A percentile compares a stretch with the other conserved stretches of the same genome.
Conservation (phyloP, 306 rosid genomes). For the Trifolium subterraneum region DNA sequence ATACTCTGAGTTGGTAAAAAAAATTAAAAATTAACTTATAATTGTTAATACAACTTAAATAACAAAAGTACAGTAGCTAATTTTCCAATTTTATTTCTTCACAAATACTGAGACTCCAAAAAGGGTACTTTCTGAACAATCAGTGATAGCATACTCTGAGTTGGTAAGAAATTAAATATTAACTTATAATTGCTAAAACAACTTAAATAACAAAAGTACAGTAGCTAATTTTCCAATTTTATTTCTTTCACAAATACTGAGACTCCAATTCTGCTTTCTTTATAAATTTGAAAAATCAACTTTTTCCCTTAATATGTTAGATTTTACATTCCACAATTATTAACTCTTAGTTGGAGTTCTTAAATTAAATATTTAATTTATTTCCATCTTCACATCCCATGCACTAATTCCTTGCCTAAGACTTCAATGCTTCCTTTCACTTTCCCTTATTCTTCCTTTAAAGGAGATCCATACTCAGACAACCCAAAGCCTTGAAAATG, state of each 20-base stretch:
- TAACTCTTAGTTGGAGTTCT: constrained; percentile 11
- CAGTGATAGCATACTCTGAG: constrained; percentile 6
- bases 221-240: constrained; percentile 23
- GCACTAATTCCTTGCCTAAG: constrained; percentile 9
- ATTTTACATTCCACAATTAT: constrained; percentile 19
- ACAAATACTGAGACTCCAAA: not conserved
- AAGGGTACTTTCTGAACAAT: constrained; percentile 34
- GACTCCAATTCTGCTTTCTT: constrained; percentile 2
- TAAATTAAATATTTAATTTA: constrained; percentile 20
- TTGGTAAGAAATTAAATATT: constrained; percentile 27
- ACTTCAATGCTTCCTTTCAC: constrained; percentile 2
- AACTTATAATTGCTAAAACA: constrained; percentile 11
- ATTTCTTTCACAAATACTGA: not conserved
- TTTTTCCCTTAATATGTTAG: not conserved
- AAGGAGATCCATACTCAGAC: constrained; percentile 24
- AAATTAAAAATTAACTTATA: constrained; percentile 11
- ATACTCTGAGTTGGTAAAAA: constrained; percentile 12
- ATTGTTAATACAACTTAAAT: constrained; percentile 23
- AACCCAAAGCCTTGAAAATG: constrained; percentile 29
- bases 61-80: constrained; percentile 12
- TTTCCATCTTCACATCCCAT: constrained; percentile 28
- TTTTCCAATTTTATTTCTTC: constrained; percentile 16
- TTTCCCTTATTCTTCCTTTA: constrained; percentile 15
- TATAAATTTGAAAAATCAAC: constrained; percentile 18
- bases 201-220: constrained; percentile 22